phyloP scores from a whole-genome alignment of 2,329 filamentous ascomycete genomes.

The Sporothrix pallida region DNA sequence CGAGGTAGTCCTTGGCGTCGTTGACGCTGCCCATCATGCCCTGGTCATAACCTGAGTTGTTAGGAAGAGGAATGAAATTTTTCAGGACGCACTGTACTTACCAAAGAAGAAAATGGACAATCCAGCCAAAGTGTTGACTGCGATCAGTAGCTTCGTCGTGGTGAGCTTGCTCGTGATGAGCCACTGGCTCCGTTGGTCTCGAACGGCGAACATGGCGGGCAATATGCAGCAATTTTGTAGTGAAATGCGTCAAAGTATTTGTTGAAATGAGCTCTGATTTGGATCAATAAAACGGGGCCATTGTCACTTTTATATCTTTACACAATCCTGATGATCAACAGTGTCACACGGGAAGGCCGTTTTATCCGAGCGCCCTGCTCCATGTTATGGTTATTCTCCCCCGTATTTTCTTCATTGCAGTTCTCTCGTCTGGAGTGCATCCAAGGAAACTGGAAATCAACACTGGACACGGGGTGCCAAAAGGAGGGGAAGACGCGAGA shows the following conservation, averaged over 20 bases:
- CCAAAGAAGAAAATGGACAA: constrained; percentile 10
- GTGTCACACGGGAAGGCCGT: not conserved
- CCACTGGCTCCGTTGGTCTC: not conserved
- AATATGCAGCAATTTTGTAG: not conserved
- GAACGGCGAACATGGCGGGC: not conserved
- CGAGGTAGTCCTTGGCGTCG: not conserved
- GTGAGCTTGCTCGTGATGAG: constrained; percentile 4
- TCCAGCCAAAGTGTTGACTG: not conserved
- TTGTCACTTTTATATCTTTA: not conserved
- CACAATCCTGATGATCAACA: too few relatives aligned
- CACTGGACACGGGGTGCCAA: not conserved
- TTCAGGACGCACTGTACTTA: not conserved
- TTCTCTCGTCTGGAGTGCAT: too few relatives aligned
- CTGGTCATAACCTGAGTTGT: not conserved
- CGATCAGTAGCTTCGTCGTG: not conserved
- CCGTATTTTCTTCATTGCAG: not conserved
- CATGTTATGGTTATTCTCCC: not conserved
- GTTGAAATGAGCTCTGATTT: too few relatives aligned
- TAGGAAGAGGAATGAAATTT: not conserved
- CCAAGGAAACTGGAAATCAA: not conserved
- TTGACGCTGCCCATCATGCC: constrained; percentile 10
- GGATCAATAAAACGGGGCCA: too few relatives aligned
- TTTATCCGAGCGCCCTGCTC: not conserved
- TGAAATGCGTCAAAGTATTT: not conserved
- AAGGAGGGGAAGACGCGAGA: not conserved